Evolutionary conservation across 345 rosid genomes (phyloP), one percentile per base, ranked within the genome.

Genomic region (Eucalyptus globulus): DNA sequence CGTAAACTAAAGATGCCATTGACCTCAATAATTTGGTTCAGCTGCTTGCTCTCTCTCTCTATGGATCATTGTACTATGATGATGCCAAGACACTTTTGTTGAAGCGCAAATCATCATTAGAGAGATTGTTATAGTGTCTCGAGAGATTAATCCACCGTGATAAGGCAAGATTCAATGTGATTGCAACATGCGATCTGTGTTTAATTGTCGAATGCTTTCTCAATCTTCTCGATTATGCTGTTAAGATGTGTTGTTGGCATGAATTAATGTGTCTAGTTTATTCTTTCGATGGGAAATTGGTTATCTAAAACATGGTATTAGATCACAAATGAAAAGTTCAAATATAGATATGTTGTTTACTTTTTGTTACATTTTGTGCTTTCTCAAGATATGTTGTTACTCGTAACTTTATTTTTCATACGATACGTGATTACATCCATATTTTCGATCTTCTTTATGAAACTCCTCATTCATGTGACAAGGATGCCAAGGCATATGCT

Each of bases 251-350:
- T 26, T 4, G 4, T 9, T 3, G 8, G 67, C 31, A 6, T 27
- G 15, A 60, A 29, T 62, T 62, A 14, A n/a, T 7, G 19, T 7
- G 17, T 10, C 9, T 7, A 16, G 8, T 67, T 31, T 67, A n/a
- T 67, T 37, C 40, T 67, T 67, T 31, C 1, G 11, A 67, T 15
- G 22, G 80, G 37, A 15, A 67, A 31, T 31, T 8, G 43, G 17
- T 31, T 14, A 31, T 67, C 6, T 0, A 67, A 2, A 4, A 1
- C 1, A 2, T 2, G 4, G 17, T 4, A 65, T 62, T 29, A 4
- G 31, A 62, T 29, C n/a, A 29, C 34, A 6, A 29, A 62, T 13
- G 37, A 4, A 29, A 14, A 65, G 72, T 14, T 65, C 9, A 6
- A 6, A 29, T 4, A 4, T 14, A 6, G 34, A n/a, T n/a, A 14